Evolutionary conservation across 2,329 filamentous ascomycete species (phyloP).

Genomic region (Aspergillus fumigatiaffinis): DNA sequence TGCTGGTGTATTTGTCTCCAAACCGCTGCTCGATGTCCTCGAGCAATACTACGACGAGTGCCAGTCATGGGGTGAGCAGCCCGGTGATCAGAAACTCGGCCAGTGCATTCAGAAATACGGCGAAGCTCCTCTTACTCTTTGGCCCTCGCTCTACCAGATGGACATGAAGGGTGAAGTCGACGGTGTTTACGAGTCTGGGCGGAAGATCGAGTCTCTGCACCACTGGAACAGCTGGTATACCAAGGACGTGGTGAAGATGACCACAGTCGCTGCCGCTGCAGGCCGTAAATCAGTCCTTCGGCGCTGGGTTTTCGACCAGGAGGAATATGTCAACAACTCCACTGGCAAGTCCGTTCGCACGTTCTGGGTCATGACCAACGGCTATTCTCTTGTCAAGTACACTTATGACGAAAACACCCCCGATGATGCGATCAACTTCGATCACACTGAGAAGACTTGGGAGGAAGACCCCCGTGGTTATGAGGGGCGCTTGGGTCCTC

Average conservation of each 20-base stretch:
- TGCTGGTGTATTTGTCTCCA: constrained; percentile 43
- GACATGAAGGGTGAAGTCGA: constrained; percentile 41
- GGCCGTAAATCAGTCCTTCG: constrained; percentile 41
- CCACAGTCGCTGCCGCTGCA: constrained; percentile 37
- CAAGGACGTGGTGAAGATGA: constrained; percentile 45
- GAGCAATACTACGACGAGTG: constrained; percentile 40
- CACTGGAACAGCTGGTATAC: constrained; percentile 45
- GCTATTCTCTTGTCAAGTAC: constrained; percentile 42
- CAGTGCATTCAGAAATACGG: constrained; percentile 41
- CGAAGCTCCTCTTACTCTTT: constrained; percentile 37
- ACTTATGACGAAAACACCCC: constrained; percentile 34
- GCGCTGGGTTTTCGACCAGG: constrained; percentile 43
- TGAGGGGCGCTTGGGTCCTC: constrained; percentile 37
- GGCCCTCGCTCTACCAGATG: constrained; percentile 44
- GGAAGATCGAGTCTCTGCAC: constrained; percentile 42
- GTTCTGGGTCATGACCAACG: constrained; percentile 44
- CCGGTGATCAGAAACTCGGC: constrained; percentile 43
- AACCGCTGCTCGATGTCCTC: constrained; percentile 36
- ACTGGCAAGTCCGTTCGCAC: constrained; percentile 34
- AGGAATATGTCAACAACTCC: constrained; percentile 31
- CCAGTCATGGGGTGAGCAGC: constrained; percentile 41
- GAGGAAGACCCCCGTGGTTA: constrained; percentile 40
- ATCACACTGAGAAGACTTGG: constrained; percentile 43
- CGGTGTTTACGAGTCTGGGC: constrained; percentile 42
- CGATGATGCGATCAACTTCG: constrained; percentile 41